Percentiles rank a stretch among this genome's conserved stretches.
Conservation (phyloP, 1,139 yeast genomes). For the Petasospora rhodanensis region DNA sequence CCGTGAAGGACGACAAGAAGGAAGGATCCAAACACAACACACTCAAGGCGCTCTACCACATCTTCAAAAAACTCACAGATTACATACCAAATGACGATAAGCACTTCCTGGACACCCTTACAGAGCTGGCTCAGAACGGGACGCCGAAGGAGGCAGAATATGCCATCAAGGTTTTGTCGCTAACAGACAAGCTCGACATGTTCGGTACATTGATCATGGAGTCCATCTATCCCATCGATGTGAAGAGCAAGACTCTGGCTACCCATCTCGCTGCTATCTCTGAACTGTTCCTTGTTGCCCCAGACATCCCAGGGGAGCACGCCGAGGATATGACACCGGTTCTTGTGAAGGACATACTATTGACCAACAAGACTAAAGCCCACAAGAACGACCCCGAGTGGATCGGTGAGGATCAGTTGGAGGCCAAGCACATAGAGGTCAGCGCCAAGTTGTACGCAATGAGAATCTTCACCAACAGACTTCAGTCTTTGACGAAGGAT, state of each 20-base stretch:
- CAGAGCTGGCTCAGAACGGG: slow-evolving; percentile 47
- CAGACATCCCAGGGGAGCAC: slow-evolving; percentile 47
- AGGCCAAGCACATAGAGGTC: slow-evolving; percentile 31
- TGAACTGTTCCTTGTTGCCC: slow-evolving; percentile 53
- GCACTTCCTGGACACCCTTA: slow-evolving; percentile 40
- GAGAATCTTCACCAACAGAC: slow-evolving; percentile 58
- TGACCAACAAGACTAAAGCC: slow-evolving; percentile 39
- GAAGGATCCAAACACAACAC: slow-evolving; percentile 29
- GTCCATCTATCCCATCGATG: slow-evolving; percentile 48
- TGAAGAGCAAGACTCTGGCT: slow-evolving; percentile 35
- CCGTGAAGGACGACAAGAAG: slow-evolving; percentile 30
- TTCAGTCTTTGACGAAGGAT: slow-evolving; percentile 41
- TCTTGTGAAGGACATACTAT: slow-evolving; percentile 57
- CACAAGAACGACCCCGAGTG: slow-evolving; percentile 36
- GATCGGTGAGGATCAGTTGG: slow-evolving; percentile 46
- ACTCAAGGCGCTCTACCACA: slow-evolving; percentile 58
- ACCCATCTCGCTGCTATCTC: slow-evolving; percentile 60
- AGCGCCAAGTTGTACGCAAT: slow-evolving; percentile 51
- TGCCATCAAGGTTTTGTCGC: slow-evolving; percentile 54
- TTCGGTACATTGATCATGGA: slow-evolving; percentile 37
- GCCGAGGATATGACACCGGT: slow-evolving; percentile 56
- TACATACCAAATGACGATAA: slow-evolving; percentile 24
- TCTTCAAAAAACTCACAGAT: slow-evolving; percentile 38
- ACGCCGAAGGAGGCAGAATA: slow-evolving; percentile 62
- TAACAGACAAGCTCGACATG: slow-evolving; percentile 40